Percentiles rank a stretch among this genome's conserved stretches.
phyloP scores from a whole-genome alignment of 164 flowering plant species.

The Litsea cubeba region DNA sequence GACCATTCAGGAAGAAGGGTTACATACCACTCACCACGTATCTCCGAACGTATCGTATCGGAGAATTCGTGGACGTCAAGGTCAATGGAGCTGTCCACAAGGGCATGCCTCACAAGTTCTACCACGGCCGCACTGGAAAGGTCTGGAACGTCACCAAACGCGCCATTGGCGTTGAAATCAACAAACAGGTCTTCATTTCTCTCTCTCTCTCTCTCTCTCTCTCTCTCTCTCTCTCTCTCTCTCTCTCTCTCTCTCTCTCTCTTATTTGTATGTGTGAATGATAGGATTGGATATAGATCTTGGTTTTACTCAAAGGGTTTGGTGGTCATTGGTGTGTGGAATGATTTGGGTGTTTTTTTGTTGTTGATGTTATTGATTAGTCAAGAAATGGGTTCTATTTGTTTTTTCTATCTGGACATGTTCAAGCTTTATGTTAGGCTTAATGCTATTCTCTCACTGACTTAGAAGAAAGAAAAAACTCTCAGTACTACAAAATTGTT shows the following conservation, averaged over 20 bases:
- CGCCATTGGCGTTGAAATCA: slow-evolving; percentile 76
- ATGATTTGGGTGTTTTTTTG: too few species aligned
- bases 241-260: not conserved
- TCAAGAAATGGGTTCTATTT: too few species aligned
- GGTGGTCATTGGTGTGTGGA: too few species aligned
- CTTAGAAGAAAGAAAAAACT: too few species aligned
- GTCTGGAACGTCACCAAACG: slow-evolving; percentile 92
- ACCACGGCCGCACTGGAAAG: slow-evolving; percentile 80
- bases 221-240: not conserved
- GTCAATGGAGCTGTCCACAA: slow-evolving; percentile 83
- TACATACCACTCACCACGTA: slow-evolving; percentile 56
- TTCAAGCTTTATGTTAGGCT: too few species aligned
- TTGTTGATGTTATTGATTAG: too few species aligned
- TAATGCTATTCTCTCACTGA: too few species aligned
- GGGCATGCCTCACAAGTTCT: slow-evolving; percentile 92
- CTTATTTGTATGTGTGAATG: not conserved
- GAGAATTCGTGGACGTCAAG: slow-evolving; percentile 73
- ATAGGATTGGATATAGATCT: too few species aligned
- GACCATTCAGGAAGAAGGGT: slow-evolving; percentile 81
- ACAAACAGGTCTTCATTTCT: slow-evolving; percentile 54
- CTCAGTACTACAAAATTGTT: too few species aligned
- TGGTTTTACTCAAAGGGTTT: too few species aligned
- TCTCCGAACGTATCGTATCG: slow-evolving; percentile 50
- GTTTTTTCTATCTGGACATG: too few species aligned
- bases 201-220: not conserved